Base-by-base conservation (phyloP, 768 basidiomycete genomes). In the Russula dissimulans region DNA sequence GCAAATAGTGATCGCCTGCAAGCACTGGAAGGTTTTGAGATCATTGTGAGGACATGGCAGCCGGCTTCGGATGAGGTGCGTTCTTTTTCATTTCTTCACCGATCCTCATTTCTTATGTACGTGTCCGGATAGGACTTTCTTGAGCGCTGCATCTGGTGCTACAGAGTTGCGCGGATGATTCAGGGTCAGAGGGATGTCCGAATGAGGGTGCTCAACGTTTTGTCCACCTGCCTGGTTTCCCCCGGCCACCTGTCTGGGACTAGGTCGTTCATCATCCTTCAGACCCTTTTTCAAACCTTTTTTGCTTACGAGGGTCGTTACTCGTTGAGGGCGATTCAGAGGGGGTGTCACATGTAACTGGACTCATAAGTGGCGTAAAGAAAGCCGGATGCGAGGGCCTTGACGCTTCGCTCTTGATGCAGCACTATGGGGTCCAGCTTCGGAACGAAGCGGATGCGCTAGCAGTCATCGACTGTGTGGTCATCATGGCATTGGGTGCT, bases 81-180 rank as follows among this genome's bases (percentile, higher is more conserved):
- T 12, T 49, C 46, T 14, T 59, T 60, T 12, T 56, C 36, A 48
- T 26, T 45, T 39, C 14, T 34, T 39, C 17, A 3, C 31, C 2
- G 14, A 14, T 34, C 34, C 9, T 7, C 38, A 26, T 22, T 8
- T 45, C 38, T 26, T 34, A 51, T 22, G 18, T 26, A 10, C 9
- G 43, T 22, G 26, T 61, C 15, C 32, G 60, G 38, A 12, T 68
- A 78, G 65, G 74, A 71, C 26, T 79, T 78, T 55, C 73, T 85
- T 10, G 82, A 83, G 60, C 81, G 87, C 29, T 81, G 78, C 65
- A 62, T 85, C 34, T 91, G 88, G 88, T 89, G 86, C 67, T 82
- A 82, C 65, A 81, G 79, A 63, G 85, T 85, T 9, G 81, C 81
- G 1, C 70, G 76, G 38, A 53, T 55, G 10, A 52, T n/a, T 12